Evolutionary conservation across 2,329 filamentous ascomycete genomes (phyloP).

Genomic region (Clarireedia paspali): DNA sequence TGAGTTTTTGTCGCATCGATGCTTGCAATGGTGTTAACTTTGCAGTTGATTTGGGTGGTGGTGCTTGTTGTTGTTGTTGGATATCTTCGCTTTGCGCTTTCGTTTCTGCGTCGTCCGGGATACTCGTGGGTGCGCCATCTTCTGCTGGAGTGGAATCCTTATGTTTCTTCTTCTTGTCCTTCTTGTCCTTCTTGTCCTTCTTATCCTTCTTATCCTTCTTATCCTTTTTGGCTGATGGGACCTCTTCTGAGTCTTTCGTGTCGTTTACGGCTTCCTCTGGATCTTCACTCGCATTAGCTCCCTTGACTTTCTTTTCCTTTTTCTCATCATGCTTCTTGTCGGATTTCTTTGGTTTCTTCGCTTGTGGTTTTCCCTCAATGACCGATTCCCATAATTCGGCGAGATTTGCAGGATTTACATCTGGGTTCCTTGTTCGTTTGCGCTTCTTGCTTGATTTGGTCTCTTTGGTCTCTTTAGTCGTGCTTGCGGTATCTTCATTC

Average conservation of each 20-base stretch:
- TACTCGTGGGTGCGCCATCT: not conserved
- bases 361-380: conserved; percentile 55
- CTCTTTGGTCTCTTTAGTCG: conserved; percentile 15
- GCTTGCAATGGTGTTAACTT: conserved; percentile 89
- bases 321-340: conserved; percentile 18
- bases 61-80: conserved; percentile 21
- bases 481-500: conserved; percentile 15
- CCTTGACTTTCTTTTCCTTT: conserved; percentile 24
- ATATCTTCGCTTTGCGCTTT: not conserved
- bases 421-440: conserved; percentile 44
- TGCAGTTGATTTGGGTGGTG: conserved; percentile 34
- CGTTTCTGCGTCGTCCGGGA: not conserved
- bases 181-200: conserved; percentile 32
- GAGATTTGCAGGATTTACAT: conserved; percentile 63
- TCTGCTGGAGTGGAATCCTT: conserved; percentile 2
- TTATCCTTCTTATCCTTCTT: conserved; percentile 28
- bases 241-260: conserved; percentile 10
- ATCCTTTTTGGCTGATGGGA: conserved; percentile 19
- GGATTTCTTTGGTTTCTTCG: conserved; percentile 18
- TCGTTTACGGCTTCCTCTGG: not conserved
- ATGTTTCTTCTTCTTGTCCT: conserved; percentile 26
- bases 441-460: conserved; percentile 39
- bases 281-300: conserved; percentile 23
- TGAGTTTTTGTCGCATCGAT: conserved; percentile 89
- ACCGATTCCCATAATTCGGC: conserved; percentile 72